phyloP scores from a whole-genome alignment of 345 rosid genomes.

The Carallia brachiata region DNA sequence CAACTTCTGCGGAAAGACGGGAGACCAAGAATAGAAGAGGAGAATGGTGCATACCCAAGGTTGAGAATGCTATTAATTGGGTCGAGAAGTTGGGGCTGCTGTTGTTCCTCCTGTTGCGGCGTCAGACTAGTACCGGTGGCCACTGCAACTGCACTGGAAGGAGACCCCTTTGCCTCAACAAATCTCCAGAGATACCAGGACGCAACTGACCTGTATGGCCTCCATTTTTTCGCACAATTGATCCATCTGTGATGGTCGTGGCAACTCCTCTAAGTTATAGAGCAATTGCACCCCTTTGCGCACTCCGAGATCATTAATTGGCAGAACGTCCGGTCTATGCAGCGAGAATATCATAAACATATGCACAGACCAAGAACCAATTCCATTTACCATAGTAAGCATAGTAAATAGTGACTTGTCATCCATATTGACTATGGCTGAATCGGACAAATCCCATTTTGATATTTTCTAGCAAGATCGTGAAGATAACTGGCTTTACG shows the following conservation, averaged over 20 bases:
- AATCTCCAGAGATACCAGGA: slow-evolving; percentile 94
- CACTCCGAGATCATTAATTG: slow-evolving; percentile 82
- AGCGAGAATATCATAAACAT: slow-evolving; percentile 97
- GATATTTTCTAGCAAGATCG: slow-evolving; percentile 89
- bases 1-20: neutral
- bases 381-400: slow-evolving; percentile 98
- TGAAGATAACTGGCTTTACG: slow-evolving; percentile 93
- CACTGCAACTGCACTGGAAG: slow-evolving; percentile 61
- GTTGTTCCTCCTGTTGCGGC: slow-evolving; percentile 53
- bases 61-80: slow-evolving; percentile 85
- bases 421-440: slow-evolving; percentile 80
- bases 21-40: neutral
- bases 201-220: slow-evolving; percentile 93
- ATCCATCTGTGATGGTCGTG: slow-evolving; percentile 95
- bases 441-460: slow-evolving; percentile 82
- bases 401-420: slow-evolving; percentile 92
- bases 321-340: slow-evolving; percentile 94
- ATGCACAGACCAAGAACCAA: slow-evolving; percentile 98
- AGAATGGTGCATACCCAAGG: slow-evolving; percentile 53
- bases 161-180: slow-evolving; percentile 63
- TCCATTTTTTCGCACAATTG: slow-evolving; percentile 88
- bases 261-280: slow-evolving; percentile 69
- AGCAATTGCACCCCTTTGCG: slow-evolving; percentile 91
- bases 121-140: slow-evolving; percentile 49
- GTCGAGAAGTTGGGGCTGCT: slow-evolving; percentile 70